These are phyloP conservation scores for Kuraishia cidri DNA, from an alignment of 805 yeast species.

Conservation along the genomic window DNA sequence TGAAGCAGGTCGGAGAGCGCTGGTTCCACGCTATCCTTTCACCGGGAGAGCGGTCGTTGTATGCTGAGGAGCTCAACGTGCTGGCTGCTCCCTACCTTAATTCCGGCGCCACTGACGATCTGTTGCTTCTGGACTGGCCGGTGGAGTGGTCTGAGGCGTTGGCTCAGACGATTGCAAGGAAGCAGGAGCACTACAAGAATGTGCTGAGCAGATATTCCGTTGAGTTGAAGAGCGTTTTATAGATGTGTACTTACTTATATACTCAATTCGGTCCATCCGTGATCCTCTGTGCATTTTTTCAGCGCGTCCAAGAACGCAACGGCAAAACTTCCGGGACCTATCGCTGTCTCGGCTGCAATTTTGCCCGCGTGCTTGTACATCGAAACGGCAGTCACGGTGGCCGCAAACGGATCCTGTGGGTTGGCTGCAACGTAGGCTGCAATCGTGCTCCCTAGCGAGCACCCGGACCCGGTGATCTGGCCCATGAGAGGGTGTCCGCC, in stretches of 20 bases:
- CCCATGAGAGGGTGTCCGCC: slow-evolving; percentile 66
- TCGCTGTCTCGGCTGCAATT: slow-evolving; percentile 30
- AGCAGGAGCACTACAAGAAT: neutral
- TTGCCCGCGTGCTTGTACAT: slow-evolving; percentile 57
- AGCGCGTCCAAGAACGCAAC: slow-evolving; percentile 35
- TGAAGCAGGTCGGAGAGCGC: neutral
- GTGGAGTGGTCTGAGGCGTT: neutral
- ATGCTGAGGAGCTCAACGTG: neutral
- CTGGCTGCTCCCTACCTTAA: neutral
- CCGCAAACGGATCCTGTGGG: slow-evolving; percentile 27
- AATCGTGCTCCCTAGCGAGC: slow-evolving; percentile 69
- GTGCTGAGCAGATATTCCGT: slow-evolving; percentile 5
- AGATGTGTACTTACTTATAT: too few species aligned
- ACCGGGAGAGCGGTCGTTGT: neutral
- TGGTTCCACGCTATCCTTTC: neutral
- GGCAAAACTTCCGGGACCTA: slow-evolving; percentile 50
- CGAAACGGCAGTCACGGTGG: slow-evolving; percentile 45
- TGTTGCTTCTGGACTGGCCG: slow-evolving; percentile 1
- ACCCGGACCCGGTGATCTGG: slow-evolving; percentile 73
- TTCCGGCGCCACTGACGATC: neutral
- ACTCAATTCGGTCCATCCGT: too few species aligned
- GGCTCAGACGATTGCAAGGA: neutral
- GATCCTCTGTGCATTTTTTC: too few species aligned
- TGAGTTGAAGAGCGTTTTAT: too few species aligned
- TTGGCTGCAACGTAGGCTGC: slow-evolving; percentile 46